Base-by-base conservation (phyloP, 208 protist species). In the Wallacemonas sp. region DNA sequence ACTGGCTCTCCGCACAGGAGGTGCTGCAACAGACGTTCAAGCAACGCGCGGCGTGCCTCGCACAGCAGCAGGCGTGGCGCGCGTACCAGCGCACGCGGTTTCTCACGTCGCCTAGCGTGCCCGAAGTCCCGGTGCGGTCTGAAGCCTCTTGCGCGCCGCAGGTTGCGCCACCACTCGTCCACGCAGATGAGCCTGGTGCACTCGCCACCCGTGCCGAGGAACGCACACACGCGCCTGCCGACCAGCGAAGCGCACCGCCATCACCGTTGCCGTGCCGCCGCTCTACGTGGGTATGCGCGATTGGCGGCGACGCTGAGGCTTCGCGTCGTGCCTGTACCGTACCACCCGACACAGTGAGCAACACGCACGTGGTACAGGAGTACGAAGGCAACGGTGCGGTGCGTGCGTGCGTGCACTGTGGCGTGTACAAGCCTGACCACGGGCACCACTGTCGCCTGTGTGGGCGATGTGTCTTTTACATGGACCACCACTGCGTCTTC, bases 401-500 rank as follows among this genome's bases (percentile, higher is more conserved):
- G 27, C 78, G 79, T 0, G 75, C 50, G 41, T 92, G 86, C 63
- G n/a, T n/a, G 1, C n/a, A 38, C 12, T 92, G 86, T 60, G 6
- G 44, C 4, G 62, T 71, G 38, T 83, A 66, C 67, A 89, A 90
- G 63, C 83, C 82, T 8, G 72, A 77, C 30, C 34, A 66, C 29
- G 66, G 79, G 12, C 73, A 91, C 45, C 87, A 93, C 76, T 93
- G 87, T 61, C 37, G 48, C 29, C 19, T 65, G 9, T 93, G 87
- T 66, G 24, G 63, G 29, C 55, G 66, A 5, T 94, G 88, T 66
- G 80, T 87, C 2, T 62, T 46, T 21, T n/a, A 53, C 29, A 85
- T 89, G 73, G 88, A 94, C 70, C 88, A 94, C 62, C 88, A 94
- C 60, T 94, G 88, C 62, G 68, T 61, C 17, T 83, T 79, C 22